Evolutionary conservation across 345 rosid species (phyloP).

Genomic region (Gossypium turneri): DNA sequence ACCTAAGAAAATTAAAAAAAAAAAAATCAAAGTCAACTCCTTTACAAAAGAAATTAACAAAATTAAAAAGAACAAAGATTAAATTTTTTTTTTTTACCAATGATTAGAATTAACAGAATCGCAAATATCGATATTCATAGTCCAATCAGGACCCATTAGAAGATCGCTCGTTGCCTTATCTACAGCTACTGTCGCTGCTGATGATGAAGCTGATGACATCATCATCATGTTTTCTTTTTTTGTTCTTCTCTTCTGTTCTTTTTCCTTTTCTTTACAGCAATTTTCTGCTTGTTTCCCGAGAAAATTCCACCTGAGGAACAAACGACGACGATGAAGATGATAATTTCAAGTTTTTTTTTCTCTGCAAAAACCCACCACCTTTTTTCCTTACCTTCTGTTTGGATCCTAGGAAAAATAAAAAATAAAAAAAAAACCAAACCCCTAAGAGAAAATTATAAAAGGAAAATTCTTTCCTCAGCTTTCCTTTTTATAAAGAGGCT

Average conservation of each 20-base stretch:
- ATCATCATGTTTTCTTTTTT: constrained; percentile 14
- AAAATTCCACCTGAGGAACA: constrained; percentile 3
- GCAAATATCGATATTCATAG: constrained; percentile 92
- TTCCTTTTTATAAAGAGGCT: not conserved
- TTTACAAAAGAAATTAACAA: not conserved
- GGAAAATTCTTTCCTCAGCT: not conserved
- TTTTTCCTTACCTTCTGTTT: constrained; percentile 3
- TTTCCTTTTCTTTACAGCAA: not conserved
- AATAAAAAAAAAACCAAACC: not conserved
- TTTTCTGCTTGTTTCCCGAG: constrained; percentile 13
- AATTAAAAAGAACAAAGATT: not conserved
- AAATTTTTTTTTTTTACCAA: constrained; percentile 41
- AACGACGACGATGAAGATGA: not conserved
- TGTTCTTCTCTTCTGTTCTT: not conserved
- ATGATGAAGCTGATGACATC: constrained; percentile 42
- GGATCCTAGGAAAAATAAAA: not conserved
- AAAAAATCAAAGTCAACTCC: constrained; percentile 9
- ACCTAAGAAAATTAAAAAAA: not conserved
- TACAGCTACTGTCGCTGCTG: constrained; percentile 78
- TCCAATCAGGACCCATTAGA: constrained; percentile 87
- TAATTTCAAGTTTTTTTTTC: not conserved
- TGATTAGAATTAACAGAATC: constrained; percentile 76
- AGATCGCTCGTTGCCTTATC: constrained; percentile 97
- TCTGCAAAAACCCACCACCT: not conserved
- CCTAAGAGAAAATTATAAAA: not conserved